Evolutionary conservation across 192 early-diverging fungal genomes (phyloP).

Genomic region (Umbelopsis sp.): DNA sequence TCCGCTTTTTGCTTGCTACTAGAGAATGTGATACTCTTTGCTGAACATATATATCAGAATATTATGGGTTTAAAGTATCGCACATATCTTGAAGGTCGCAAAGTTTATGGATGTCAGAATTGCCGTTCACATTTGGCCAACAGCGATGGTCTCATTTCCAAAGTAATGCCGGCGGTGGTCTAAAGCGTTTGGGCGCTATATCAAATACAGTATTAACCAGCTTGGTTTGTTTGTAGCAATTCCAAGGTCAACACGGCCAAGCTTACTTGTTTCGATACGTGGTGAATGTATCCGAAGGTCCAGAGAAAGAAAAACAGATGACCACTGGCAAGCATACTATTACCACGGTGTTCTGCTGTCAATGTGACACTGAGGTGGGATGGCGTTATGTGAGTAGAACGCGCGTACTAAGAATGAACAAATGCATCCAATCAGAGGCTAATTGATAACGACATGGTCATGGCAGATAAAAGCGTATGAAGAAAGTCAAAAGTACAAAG

Average conservation of each 20-base stretch:
- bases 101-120: constrained; percentile 30
- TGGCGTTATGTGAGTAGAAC: constrained; percentile 37
- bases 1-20: constrained; percentile 4
- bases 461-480: constrained; percentile 38
- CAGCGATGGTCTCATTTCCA: constrained; percentile 29
- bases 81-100: constrained; percentile 34
- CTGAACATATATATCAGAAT: constrained; percentile 12
- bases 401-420: not conserved
- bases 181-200: not conserved
- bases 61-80: constrained; percentile 36
- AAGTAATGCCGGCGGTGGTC: constrained; percentile 10
- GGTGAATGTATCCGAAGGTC: constrained; percentile 33
- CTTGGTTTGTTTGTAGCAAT: constrained; percentile 23
- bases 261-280: constrained; percentile 26
- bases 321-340: constrained; percentile 34
- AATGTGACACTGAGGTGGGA: constrained; percentile 35
- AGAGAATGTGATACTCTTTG: constrained; percentile 18
- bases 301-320: constrained; percentile 31
- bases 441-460: constrained; percentile 1
- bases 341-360: constrained; percentile 29
- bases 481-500: constrained; percentile 39
- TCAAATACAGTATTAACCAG: not conserved
- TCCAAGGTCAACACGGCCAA: constrained; percentile 39
- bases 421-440: not conserved
- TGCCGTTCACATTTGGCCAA: constrained; percentile 36